Evolutionary conservation across 225 moss, liverwort and hornwort genomes (phyloP).

Genomic region (Anthoceros angustus): DNA sequence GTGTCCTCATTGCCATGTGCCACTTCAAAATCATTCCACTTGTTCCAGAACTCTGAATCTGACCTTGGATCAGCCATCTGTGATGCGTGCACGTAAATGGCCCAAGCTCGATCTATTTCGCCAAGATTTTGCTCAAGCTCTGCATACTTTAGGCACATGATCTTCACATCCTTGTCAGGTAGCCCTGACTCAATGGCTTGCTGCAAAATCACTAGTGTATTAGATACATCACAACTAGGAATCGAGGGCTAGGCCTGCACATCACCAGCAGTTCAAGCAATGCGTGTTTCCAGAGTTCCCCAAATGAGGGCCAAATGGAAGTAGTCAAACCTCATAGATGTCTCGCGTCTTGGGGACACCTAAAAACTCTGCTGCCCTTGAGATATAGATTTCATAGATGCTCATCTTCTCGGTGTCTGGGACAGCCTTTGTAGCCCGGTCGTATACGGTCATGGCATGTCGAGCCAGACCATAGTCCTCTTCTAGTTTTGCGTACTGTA

Average conservation of each 20-base stretch:
- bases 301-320: not conserved
- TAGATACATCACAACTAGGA: not conserved
- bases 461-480: conserved; percentile 87
- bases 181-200: conserved; percentile 77
- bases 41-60: conserved; percentile 93
- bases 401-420: conserved; percentile 67
- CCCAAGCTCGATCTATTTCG: conserved; percentile 89
- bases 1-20: conserved; percentile 98
- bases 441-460: conserved; percentile 77
- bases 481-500: conserved; percentile 91
- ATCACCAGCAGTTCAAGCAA: no score
- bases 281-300: no score
- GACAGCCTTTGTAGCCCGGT: conserved; percentile 91
- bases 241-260: not conserved
- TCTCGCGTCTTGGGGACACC: conserved; percentile 81
- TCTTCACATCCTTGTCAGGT: conserved; percentile 92
- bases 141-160: conserved; percentile 94
- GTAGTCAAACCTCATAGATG: conserved; percentile 64
- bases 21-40: conserved; percentile 98
- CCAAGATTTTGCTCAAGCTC: conserved; percentile 89
- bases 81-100: conserved; percentile 82
- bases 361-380: conserved; percentile 73
- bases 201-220: conserved; percentile 16
- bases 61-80: conserved; percentile 94
- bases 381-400: conserved; percentile 84